phyloP scores from a whole-genome alignment of 202 grass and related monocot species.

The Brachypodium distachyon region DNA sequence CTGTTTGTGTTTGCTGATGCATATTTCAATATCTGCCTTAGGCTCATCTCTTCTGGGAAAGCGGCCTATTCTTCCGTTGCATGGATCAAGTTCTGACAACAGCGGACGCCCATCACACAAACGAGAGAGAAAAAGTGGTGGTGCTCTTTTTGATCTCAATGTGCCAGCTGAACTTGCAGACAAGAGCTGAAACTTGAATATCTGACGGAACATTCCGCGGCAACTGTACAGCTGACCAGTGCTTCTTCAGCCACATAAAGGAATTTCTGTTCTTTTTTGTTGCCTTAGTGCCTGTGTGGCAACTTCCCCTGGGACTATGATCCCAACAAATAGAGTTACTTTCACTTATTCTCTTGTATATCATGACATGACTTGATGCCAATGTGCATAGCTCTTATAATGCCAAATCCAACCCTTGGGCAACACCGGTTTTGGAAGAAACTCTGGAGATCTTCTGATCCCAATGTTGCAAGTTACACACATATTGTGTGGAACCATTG shows the following conservation, averaged over 20 bases:
- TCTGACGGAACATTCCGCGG: conserved; percentile 24
- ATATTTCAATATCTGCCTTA: conserved; percentile 18
- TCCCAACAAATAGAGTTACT: conserved; percentile 34
- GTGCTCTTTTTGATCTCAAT: conserved; percentile 67
- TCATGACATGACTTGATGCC: conserved; percentile 6
- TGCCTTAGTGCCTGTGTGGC: conserved; percentile 7
- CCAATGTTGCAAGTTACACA: not conserved
- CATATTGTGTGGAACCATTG: conserved; percentile 13
- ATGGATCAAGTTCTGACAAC: conserved; percentile 57
- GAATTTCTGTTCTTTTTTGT: conserved; percentile 35
- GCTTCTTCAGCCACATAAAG: conserved; percentile 44
- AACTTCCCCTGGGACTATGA: conserved; percentile 11
- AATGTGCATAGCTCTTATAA: conserved; percentile 40
- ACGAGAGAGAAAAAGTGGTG: conserved; percentile 39
- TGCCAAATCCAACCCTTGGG: conserved; percentile 17
- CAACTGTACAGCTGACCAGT: conserved; percentile 69
- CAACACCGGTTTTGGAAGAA: not conserved
- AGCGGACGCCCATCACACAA: conserved; percentile 39
- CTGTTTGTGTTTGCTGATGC: not conserved
- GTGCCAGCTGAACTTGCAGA: conserved; percentile 55
- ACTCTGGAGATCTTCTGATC: not conserved
- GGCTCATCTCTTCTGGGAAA: conserved; percentile 41
- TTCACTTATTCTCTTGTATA: conserved; percentile 30
- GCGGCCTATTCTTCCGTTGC: conserved; percentile 29
- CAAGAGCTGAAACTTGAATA: conserved; percentile 44